Evolutionary conservation across 345 rosid genomes (phyloP).

Genomic region (Arabidopsis thaliana): TAIR10.1 NC_003074.8:12104501-12105000

Average conservation of each 20-base stretch:
- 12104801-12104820: constrained; percentile 31
- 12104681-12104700: constrained; percentile 27
- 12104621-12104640: constrained; percentile 4
- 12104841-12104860: constrained; percentile 22
- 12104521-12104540: constrained; percentile 26
- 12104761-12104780: constrained; percentile 41
- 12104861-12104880: not conserved
- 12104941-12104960: not conserved
- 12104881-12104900: not conserved
- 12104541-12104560: constrained; percentile 35
- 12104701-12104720: constrained; percentile 35
- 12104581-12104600: constrained; percentile 34
- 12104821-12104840: constrained; percentile 40
- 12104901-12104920: not conserved
- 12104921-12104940: not conserved
- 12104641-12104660: not conserved
- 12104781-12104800: constrained; percentile 37
- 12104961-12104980: too few relatives aligned
- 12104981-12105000: not conserved
- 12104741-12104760: constrained; percentile 22
- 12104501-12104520: not conserved
- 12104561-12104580: constrained; percentile 16
- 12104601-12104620: constrained; percentile 28
- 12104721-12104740: constrained; percentile 37
- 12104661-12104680: constrained; percentile 36